These are phyloP conservation scores for Fomitopsis palustris DNA, from an alignment of 1,284 basidiomycete genomes.

Conservation along the genomic window DNA sequence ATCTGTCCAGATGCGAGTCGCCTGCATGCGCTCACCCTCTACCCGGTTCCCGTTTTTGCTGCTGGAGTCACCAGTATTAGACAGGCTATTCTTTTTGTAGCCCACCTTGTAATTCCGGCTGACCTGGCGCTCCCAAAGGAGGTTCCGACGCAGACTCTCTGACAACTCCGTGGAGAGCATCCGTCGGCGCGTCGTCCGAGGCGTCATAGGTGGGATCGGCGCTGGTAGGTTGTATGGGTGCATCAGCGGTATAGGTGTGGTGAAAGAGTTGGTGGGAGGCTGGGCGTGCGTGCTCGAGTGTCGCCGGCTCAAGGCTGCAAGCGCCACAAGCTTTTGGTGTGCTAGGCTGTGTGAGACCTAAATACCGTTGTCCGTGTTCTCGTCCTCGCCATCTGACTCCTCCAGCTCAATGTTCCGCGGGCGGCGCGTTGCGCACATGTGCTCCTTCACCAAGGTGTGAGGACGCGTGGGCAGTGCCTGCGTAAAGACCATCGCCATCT, in stretches of 20 bases:
- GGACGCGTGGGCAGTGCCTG: conserved; percentile 19
- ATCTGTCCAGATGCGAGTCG: conserved; percentile 65
- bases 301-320: conserved; percentile 38
- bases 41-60: conserved; percentile 9
- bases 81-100: conserved; percentile 30
- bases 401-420: conserved; percentile 70
- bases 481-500: conserved; percentile 55
- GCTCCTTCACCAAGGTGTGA: no score
- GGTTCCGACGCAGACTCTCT: conserved; percentile 77
- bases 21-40: conserved; percentile 36
- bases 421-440: conserved; percentile 22
- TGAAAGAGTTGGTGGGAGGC: conserved; percentile 25
- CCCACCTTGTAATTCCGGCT: conserved; percentile 48
- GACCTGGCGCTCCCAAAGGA: conserved; percentile 83
- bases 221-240: conserved; percentile 75
- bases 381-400: conserved; percentile 57
- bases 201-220: conserved; percentile 74
- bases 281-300: conserved; percentile 23
- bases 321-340: conserved; percentile 54
- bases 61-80: conserved; percentile 25
- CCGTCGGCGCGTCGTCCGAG: conserved; percentile 79
- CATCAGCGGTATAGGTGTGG: conserved; percentile 53
- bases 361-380: conserved; percentile 41
- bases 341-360: conserved; percentile 60
- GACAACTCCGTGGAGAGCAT: conserved; percentile 87